phyloP scores from a whole-genome alignment of 345 rosid species.

The Mangifera indica region DNA sequence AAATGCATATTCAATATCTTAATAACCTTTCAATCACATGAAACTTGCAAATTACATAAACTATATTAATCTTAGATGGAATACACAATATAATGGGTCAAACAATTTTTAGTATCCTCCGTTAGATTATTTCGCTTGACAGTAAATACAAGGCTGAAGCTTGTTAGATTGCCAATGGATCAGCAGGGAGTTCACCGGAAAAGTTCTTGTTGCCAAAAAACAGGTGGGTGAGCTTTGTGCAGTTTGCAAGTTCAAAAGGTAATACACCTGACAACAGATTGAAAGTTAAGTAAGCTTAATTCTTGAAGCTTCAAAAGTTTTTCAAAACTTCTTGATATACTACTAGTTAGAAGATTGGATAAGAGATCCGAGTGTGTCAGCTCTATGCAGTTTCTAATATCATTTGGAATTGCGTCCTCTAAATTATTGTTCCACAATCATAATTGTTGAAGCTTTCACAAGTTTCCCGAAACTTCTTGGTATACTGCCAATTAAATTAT shows the following conservation, averaged over 20 bases:
- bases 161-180: constrained; percentile 52
- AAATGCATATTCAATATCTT: too few relatives aligned
- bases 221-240: constrained; percentile 62
- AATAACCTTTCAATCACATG: too few relatives aligned
- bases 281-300: constrained; percentile 69
- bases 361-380: constrained; percentile 74
- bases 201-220: constrained; percentile 72
- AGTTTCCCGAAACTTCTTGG: too few relatives aligned
- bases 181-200: constrained; percentile 70
- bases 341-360: constrained; percentile 74
- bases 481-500: too few relatives aligned
- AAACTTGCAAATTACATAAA: too few relatives aligned
- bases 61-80: too few relatives aligned
- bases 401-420: constrained; percentile 84
- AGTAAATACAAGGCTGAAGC: constrained; percentile 63
- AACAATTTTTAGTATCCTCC: constrained; percentile 76
- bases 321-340: constrained; percentile 62
- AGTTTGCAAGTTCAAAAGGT: constrained; percentile 67
- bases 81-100: constrained; percentile 55
- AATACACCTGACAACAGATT: constrained; percentile 75
- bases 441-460: too few relatives aligned
- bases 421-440: too few relatives aligned
- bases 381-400: constrained; percentile 74
- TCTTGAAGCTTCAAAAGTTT: constrained; percentile 73
- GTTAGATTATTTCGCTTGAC: constrained; percentile 86